These are phyloP conservation scores for Trametes villosa DNA, from an alignment of 768 basidiomycete species.

Conservation along the genomic window DNA sequence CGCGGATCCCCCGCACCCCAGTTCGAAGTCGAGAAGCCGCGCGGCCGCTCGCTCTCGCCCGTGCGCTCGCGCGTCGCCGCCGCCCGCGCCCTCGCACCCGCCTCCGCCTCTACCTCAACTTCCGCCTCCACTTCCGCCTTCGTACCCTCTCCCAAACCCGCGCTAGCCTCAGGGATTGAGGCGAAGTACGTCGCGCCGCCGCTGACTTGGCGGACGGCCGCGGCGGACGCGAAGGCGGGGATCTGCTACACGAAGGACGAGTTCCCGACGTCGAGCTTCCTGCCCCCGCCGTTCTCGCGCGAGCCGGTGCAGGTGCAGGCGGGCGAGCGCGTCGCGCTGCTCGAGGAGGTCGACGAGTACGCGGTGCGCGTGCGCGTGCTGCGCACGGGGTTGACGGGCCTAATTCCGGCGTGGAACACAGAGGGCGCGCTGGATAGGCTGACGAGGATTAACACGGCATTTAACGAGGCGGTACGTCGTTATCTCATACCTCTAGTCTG, in stretches of 20 bases:
- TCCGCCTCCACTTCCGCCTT: background rate
- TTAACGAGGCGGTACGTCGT: slow-evolving; percentile 35
- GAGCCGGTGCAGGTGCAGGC: slow-evolving; percentile 31
- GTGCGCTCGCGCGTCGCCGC: slow-evolving; percentile 1
- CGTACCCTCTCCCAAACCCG: too few species aligned
- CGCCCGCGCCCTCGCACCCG: background rate
- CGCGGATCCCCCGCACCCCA: slow-evolving; percentile 22
- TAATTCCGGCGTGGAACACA: slow-evolving; percentile 34
- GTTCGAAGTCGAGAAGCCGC: slow-evolving; percentile 23
- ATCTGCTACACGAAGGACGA: slow-evolving; percentile 32
- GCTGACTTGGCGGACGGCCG: slow-evolving; percentile 26
- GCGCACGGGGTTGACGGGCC: slow-evolving; percentile 24
- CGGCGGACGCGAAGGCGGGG: slow-evolving; percentile 29
- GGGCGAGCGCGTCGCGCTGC: slow-evolving; percentile 28
- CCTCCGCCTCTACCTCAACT: background rate
- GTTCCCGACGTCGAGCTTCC: slow-evolving; percentile 28
- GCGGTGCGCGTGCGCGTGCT: slow-evolving; percentile 30
- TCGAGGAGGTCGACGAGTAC: slow-evolving; percentile 31
- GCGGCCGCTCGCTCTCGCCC: slow-evolving; percentile 15
- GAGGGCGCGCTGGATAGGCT: slow-evolving; percentile 34
- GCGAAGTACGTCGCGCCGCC: slow-evolving; percentile 16
- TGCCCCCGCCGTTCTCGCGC: slow-evolving; percentile 28
- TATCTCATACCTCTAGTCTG: background rate
- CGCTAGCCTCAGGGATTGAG: too few species aligned
- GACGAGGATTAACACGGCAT: slow-evolving; percentile 34